A percentile compares a stretch with the other conserved stretches of the same genome.
Conservation (phyloP, 2,329 filamentous ascomycete genomes). For the Fusarium protoensiforme region DNA sequence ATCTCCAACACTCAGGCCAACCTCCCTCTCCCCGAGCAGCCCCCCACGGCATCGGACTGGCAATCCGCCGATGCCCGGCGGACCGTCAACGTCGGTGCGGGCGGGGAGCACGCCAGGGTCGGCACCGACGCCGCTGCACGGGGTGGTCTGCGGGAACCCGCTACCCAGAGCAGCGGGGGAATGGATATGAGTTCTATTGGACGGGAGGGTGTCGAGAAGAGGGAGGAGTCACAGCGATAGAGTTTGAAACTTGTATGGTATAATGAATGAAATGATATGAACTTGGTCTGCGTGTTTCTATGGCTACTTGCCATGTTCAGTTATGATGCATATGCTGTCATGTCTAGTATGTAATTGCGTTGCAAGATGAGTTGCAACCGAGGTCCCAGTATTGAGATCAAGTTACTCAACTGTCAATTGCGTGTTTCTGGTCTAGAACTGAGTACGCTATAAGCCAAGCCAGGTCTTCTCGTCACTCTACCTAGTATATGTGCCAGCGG, state of each 20-base stretch:
- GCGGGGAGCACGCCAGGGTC: slow-evolving; percentile 63
- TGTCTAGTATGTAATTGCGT: background rate
- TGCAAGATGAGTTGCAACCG: background rate
- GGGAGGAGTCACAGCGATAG: slow-evolving; percentile 18
- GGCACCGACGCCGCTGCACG: slow-evolving; percentile 61
- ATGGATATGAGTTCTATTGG: slow-evolving; percentile 70
- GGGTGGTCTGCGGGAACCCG: slow-evolving; percentile 67
- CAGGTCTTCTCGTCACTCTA: background rate
- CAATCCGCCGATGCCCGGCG: slow-evolving; percentile 75
- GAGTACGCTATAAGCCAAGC: background rate
- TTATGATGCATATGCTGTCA: background rate
- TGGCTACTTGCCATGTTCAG: background rate
- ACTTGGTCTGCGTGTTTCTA: background rate
- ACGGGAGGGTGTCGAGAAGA: slow-evolving; percentile 60
- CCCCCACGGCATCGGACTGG: slow-evolving; percentile 81
- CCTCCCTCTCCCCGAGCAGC: slow-evolving; percentile 82
- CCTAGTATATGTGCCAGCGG: too few relatives aligned
- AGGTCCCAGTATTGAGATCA: background rate
- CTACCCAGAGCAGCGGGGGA: slow-evolving; percentile 65
- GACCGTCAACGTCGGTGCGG: slow-evolving; percentile 77
- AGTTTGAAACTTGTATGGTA: background rate
- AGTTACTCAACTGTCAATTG: background rate
- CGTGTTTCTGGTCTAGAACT: background rate
- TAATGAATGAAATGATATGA: background rate
- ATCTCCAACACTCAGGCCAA: slow-evolving; percentile 77